Evolutionary conservation across 2,329 filamentous ascomycete species (phyloP), one percentile per base, ranked within the genome.

Genomic region (Penicillium sp.): DNA sequence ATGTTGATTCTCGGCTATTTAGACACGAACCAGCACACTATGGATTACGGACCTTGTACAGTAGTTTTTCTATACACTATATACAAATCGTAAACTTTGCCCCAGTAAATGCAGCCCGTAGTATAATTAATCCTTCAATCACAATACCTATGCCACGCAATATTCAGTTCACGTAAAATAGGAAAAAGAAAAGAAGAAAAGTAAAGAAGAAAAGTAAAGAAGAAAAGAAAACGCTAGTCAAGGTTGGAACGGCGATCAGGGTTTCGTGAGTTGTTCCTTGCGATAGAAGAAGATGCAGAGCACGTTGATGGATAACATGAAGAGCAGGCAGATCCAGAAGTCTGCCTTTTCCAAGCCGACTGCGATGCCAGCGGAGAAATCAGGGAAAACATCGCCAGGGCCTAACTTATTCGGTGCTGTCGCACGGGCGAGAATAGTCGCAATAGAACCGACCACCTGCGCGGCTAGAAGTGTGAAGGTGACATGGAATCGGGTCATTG

Each of bases 401-500:
- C 82, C 82, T 15, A 78, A 68, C 10, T 72, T 75, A 62, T 84
- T 77, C 1, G 82, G 81, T 6, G 78, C 80, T 41, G 76, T 77
- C 12, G 78, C 81, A 47, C 81, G 66, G 2, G 79, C 81, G 24
- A 79, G 72, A 37, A 85, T 84, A 1, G 82, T 85, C 3, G 77
- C 79, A 10, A 79, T 66, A 5, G 77, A 78, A 22, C 82, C 82
- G 28, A 85, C 62, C 7, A 83, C 75, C 64, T 85, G 82, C 1
- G 81, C 80, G 2, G 61, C 66, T 37, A 82, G 73, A 21, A 85
- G 69, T 0, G 80, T 78, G 55, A 80, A 82, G 41, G 77, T 74
- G 53, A 84, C 80, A 60, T 85, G 82, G 58, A 83, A 74, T 22
- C 82, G 71, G 0, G 81, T 84, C 55, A 83, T 65, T 0, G 81